Evolutionary conservation across 305 asterid genomes (phyloP).

Genomic region (Fraxinus platypoda): DNA sequence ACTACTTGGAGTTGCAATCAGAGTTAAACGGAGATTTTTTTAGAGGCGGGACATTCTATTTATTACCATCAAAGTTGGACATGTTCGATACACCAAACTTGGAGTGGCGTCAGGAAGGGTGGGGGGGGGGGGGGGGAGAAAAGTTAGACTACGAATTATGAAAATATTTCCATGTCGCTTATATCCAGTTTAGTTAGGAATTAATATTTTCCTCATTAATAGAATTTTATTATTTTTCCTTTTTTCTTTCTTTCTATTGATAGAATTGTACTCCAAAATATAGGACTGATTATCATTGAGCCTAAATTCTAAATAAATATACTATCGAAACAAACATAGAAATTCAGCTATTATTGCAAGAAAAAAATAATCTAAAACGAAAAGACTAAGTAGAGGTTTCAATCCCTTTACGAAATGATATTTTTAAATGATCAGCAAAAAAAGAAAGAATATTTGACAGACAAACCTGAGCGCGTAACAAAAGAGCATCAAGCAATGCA

Average conservation of each 20-base stretch:
- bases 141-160: neutral
- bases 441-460: conserved; percentile 13
- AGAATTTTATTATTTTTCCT: neutral
- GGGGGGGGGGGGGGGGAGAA: neutral
- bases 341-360: neutral
- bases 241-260: neutral
- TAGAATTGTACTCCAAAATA: neutral
- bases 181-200: neutral
- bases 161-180: neutral
- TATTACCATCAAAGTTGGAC: neutral
- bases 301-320: neutral
- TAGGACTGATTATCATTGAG: neutral
- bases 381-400: neutral
- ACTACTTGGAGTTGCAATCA: neutral
- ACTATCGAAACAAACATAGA: conserved; percentile 1
- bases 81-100: neutral
- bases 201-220: too few relatives aligned
- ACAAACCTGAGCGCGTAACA: conserved; percentile 75
- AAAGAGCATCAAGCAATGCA: conserved; percentile 71
- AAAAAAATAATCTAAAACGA: neutral
- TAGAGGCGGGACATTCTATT: neutral
- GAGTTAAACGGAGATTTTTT: neutral
- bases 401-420: conserved; percentile 4
- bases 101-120: neutral
- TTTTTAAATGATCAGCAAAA: neutral